These are phyloP conservation scores for Naumovozyma dairenensis DNA, from an alignment of 805 yeast species.

Conservation along the genomic window DNA sequence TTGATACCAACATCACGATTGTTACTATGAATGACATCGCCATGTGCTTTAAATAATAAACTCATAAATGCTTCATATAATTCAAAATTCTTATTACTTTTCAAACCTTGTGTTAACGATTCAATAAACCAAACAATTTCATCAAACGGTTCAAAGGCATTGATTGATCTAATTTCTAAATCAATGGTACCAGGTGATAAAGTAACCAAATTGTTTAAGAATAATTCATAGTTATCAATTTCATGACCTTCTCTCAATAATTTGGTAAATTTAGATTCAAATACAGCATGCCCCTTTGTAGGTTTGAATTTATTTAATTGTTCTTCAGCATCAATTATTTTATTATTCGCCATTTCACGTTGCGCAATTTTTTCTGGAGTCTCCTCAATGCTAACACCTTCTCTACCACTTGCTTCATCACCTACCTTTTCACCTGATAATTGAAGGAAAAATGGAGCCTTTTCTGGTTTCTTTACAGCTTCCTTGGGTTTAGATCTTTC, in stretches of 20 bases:
- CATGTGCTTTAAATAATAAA: slow-evolving; percentile 67
- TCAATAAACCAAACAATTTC: slow-evolving; percentile 59
- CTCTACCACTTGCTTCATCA: slow-evolving; percentile 46
- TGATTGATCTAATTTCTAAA: slow-evolving; percentile 75
- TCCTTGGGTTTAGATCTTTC: slow-evolving; percentile 84
- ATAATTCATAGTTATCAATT: slow-evolving; percentile 34
- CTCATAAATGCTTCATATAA: slow-evolving; percentile 72
- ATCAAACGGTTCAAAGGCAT: slow-evolving; percentile 50
- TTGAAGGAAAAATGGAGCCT: slow-evolving; percentile 72
- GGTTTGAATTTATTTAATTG: slow-evolving; percentile 23
- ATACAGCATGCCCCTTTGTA: slow-evolving; percentile 32
- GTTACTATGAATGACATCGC: slow-evolving; percentile 54
- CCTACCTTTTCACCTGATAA: slow-evolving; percentile 60
- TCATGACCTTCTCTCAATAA: slow-evolving; percentile 45
- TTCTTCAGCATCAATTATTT: slow-evolving; percentile 20
- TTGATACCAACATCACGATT: slow-evolving; percentile 33
- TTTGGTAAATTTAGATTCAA: slow-evolving; percentile 68
- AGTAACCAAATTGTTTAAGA: slow-evolving; percentile 44
- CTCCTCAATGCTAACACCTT: slow-evolving; percentile 26
- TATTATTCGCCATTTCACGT: slow-evolving; percentile 11
- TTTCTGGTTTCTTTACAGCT: slow-evolving; percentile 75
- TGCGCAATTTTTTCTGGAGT: slow-evolving; percentile 11
- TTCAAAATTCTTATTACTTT: slow-evolving; percentile 55
- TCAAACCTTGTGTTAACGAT: slow-evolving; percentile 56
- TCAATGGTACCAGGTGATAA: slow-evolving; percentile 75